Evolutionary conservation across 1,284 basidiomycete species (phyloP), one percentile per base, ranked within the genome.

Genomic region (Marasmius oreades): DNA sequence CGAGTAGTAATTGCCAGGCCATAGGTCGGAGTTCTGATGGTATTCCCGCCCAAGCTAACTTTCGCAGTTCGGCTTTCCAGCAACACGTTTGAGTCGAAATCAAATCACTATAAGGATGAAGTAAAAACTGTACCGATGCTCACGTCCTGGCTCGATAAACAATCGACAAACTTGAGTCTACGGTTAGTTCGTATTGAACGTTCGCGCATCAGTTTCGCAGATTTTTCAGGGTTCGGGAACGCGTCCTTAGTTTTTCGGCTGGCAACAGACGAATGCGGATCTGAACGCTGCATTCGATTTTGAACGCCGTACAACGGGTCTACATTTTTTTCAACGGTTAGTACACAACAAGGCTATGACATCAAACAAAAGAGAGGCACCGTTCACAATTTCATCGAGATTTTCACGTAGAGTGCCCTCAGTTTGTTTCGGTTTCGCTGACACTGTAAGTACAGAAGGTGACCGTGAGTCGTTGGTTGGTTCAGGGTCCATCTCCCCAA

Each of bases 1-100:
- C 94, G 44, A 99, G 82, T 33, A 99, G 79, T 56, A 98, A 78
- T 67, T 94, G 94, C 97, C 97, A 99, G 12, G 90, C 92, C 64
- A 97, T 82, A 0, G 95, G 93, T 42, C 97, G 82, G 22, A 99
- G 78, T 64, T 95, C 92, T 50, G 74, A 70, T 1, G 97, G 96
- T 18, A 98, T 89, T 16, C 97, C 97, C 51, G 90, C 90, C 96
- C 96, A 99, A n/a, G 95, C 89, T 31, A 98, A 80, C 64, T 92
- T 91, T 46, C 94, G 81, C 58, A 99, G 78, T 69, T 92, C 88
- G 20, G 84, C 90, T 92, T 64, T 55, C n/a, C n/a, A 36, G 53
- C 20, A 60, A 12, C 16, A 47, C 39, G 46, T 59, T 10, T 55
- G 22, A 42, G 18, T 52, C 28, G 46, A 56, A 53, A 16, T 20